These are phyloP conservation scores for Barnettozyma vustinii DNA, from an alignment of 805 yeast genomes.

Conservation along the genomic window DNA sequence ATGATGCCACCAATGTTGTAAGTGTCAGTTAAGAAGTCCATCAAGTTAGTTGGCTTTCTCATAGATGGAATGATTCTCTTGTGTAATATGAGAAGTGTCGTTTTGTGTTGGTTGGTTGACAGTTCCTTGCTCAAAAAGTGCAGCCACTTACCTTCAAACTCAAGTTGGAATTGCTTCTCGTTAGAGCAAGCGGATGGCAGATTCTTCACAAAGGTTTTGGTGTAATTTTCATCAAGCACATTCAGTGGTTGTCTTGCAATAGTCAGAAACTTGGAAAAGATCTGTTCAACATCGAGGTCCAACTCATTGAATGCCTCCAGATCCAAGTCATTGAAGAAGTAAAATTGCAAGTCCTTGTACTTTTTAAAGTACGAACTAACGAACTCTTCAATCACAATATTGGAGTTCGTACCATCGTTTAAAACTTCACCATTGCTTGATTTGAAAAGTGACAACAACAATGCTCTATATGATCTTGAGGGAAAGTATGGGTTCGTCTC, in stretches of 20 bases:
- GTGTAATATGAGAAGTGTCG: constrained; percentile 66
- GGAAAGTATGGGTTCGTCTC: constrained; percentile 56
- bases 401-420: constrained; percentile 43
- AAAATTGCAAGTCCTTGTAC: constrained; percentile 75
- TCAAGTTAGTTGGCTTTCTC: constrained; percentile 71
- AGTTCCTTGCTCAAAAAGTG: constrained; percentile 44
- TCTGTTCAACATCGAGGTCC: constrained; percentile 5
- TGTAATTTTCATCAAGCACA: constrained; percentile 28
- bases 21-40: constrained; percentile 92
- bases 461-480: constrained; percentile 39
- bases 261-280: constrained; percentile 35
- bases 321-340: constrained; percentile 52
- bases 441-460: constrained; percentile 35
- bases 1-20: constrained; percentile 58
- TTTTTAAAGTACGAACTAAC: constrained; percentile 45
- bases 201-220: constrained; percentile 34
- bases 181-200: constrained; percentile 43
- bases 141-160: constrained; percentile 69
- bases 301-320: constrained; percentile 17
- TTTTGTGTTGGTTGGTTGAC: constrained; percentile 55
- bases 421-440: constrained; percentile 34
- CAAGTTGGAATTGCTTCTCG: constrained; percentile 46
- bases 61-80: constrained; percentile 79
- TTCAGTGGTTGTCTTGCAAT: constrained; percentile 32
- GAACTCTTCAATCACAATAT: constrained; percentile 51